phyloP scores from a whole-genome alignment of 176 grass and related monocot species.

The Phyllostachys edulis region DNA sequence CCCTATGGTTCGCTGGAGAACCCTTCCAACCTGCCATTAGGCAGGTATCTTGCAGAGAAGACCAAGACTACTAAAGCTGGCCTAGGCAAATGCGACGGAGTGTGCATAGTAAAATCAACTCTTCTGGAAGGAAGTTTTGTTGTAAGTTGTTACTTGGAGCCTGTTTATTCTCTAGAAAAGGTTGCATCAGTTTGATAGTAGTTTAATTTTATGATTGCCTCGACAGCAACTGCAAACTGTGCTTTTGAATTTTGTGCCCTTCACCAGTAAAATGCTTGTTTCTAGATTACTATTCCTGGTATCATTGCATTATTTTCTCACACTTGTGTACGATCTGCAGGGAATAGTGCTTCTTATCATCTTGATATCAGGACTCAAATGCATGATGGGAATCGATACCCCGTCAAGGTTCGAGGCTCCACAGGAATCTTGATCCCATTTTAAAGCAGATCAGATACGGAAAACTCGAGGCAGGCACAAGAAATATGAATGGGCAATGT shows the following conservation, averaged over 20 bases:
- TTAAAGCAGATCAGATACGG: not conserved
- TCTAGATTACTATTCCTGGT: not conserved
- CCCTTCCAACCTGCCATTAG: constrained; percentile 34
- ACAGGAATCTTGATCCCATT: constrained; percentile 55
- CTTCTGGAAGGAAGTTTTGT: constrained; percentile 94
- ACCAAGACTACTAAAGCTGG: constrained; percentile 40
- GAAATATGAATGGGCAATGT: not conserved
- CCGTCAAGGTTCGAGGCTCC: constrained; percentile 85
- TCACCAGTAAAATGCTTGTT: constrained; percentile 13
- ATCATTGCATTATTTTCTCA: constrained; percentile 10
- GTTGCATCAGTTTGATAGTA: not conserved
- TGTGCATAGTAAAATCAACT: constrained; percentile 74
- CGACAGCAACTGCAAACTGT: not conserved
- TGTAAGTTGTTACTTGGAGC: constrained; percentile 48
- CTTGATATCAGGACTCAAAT: constrained; percentile 90
- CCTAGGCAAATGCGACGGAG: constrained; percentile 62
- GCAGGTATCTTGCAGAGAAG: constrained; percentile 77
- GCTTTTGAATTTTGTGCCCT: not conserved
- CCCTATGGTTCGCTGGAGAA: constrained; percentile 49
- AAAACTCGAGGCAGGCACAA: not conserved
- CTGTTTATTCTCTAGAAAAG: not conserved
- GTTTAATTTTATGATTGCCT: not conserved
- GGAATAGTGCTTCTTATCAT: constrained; percentile 92
- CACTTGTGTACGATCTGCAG: constrained; percentile 42
- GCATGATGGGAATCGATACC: constrained; percentile 93